Evolutionary conservation across 768 basidiomycete species (phyloP), one percentile per base, ranked within the genome.

Genomic region (Neoboletus magnificus): DNA sequence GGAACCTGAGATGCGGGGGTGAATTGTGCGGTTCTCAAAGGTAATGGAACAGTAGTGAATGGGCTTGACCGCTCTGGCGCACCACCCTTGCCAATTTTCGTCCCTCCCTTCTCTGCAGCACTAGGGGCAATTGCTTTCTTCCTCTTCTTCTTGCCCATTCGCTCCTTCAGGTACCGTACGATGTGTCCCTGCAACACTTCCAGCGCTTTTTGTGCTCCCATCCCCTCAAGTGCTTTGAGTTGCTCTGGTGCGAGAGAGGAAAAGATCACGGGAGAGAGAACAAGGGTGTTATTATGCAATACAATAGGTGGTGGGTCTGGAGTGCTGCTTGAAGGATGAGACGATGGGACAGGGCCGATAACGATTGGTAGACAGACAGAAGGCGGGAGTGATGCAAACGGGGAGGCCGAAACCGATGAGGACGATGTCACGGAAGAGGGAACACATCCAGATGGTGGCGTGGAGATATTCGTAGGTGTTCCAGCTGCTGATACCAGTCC

Each of bases 191-290:
- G 92, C 53, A 96, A 74, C 22, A 92, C 85, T 60, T 83, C 82
- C 49, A 96, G 73, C 7, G 93, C 92, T 60, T 87, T 85, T 67
- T 87, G 82, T 0, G 91, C 89, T 2, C 91, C 91, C 69, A 93
- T 82, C 50, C 80, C 79, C 71, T 93, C 89, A 27, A 95, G 74
- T 43, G 88, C 86, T 54, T 79, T 80, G 42, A 96, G 73, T 69
- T 87, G 87, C 57, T 87, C 85, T 42, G 79, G 75, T 4, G 87
- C 83, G 13, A 96, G 79, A 52, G 85, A 85, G 10, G 86, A 81
- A 66, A 97, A 97, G 33, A 96, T 87, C 22, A 80, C 79, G 2
- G 94, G 94, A 63, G 91, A 89, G 36, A 97, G 82, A 53, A 93
- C 83, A 22, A 97, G 80, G 30, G 82, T 87, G 50, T 91, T 86